Base-by-base conservation (phyloP, 2,329 filamentous ascomycete genomes). In the Beauveria caledonica region DNA sequence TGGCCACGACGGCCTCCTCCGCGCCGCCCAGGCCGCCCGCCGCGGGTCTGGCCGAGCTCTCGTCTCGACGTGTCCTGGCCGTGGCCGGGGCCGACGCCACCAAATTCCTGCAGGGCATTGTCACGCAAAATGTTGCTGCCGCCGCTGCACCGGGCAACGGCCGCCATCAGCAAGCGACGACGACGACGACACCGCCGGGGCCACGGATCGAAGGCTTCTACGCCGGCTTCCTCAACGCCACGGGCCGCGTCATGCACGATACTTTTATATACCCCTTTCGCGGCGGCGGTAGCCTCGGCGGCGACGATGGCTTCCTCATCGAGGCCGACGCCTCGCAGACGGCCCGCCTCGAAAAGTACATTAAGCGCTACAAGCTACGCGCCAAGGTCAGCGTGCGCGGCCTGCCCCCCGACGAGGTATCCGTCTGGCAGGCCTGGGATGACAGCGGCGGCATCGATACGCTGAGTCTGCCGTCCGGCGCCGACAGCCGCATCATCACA, bases 31-130 rank as follows among this genome's bases (percentile, higher is more conserved):
- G 73, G 44, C 78, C 80, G 15, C 78, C 80, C 2, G 27, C 72
- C 2, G 68, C 80, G 62, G 78, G 77, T 65, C 69, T 83, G 72
- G 75, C 83, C 15, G 72, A 73, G 27, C 83, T 97, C 63, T 76
- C 83, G n/a, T 87, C 87, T 65, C 89, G 94, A 54, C 85, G 86
- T 57, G 80, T 97, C 49, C 86, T 99, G 66, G 87, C 87, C 45
- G 78, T 97, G 63, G 83, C 86, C 17, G 94, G 94, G 3, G 80
- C 80, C 3, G 93, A 97, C 68, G 86, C 91, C 36, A 82, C 88
- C 51, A 87, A 88, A 66, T 97, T 92, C 73, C 82, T 99, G 2
- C 92, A 97, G 72, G 92, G 93, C 58, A 84, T 96, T 60, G 83
- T 94, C 64, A 96, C 93, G 1, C 84, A 87, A 64, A 74, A 69